Base-by-base conservation (phyloP, 148 eudicot species). In the Limonium bicolor region DNA sequence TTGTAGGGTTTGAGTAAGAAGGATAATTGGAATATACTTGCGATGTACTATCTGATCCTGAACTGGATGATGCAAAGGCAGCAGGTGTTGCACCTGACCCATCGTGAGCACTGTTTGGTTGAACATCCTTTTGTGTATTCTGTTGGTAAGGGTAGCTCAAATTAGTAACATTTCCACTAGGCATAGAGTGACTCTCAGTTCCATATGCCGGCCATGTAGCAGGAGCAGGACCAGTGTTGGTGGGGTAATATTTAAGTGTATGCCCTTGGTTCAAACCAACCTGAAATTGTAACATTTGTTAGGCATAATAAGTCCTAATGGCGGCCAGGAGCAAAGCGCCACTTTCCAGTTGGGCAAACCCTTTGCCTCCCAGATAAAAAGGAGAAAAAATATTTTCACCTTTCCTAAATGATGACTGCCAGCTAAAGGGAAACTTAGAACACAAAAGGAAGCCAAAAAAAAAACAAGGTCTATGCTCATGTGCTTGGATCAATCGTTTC, bases 1-100 rank as follows among this genome's bases (percentile, higher is more conserved):
- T 74, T 36, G 65, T 59, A 45, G 66, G 41, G 21, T 64, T 69
- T 36, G 68, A 70, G 56, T 78, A 78, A 4, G 75, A 41, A 42
- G 80, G 28, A 64, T 85, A 75, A 48, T 67, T 57, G 48, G 67
- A 57, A 57, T 85, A 79, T 51, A 61, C 60, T 48, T 84, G 85
- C 47, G 84, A 60, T 39, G 64, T 56, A 54, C 56, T 71, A 51
- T 73, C 63, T 21, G 70, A 50, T 56, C 62, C 87, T 28, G 76
- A 48, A 53, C 67, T 72, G 29, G 88, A 35, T 58, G 73, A 56
- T 17, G 76, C 48, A 55, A 77, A 60, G 38, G 67, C 46, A 63
- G 51, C 18, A 35, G 95, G 34, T 44, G 80, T 27, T 24, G 48
- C 74, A 65, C 54, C 63, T 30, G 64, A 41, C 30, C 64, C 66